Base-by-base conservation (phyloP, 805 yeast genomes). In the Monosporozyma unispora region DNA sequence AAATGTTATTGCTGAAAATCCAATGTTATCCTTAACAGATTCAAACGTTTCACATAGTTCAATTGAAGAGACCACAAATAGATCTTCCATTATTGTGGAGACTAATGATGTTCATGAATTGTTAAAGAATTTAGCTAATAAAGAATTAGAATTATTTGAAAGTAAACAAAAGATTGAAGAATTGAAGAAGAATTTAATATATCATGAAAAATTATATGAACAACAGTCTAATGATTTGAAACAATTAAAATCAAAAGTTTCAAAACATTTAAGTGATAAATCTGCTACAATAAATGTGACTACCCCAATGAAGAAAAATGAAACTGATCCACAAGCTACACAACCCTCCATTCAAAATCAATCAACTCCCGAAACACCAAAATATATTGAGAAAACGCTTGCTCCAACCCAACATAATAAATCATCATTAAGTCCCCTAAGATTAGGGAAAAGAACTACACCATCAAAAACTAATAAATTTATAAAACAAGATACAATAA, bases 111-210 rank as follows among this genome's bases (percentile, higher is more conserved):
- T 82, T 5, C 79, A 78, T 50, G 78, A 75, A 4, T 76, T 81
- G 45, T 64, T 84, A 45, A 72, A 87, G 52, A 67, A 74, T 8
- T 66, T 84, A 43, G 91, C 91, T 0, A 68, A 78, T 39, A 84
- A 82, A 58, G 93, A 84, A 60, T 77, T 81, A 77, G 77, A 76
- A 23, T 69, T 84, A 27, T 74, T 84, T 46, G 89, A 84, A 55
- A 64, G 82, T 41, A 82, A 80, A 53, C 81, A 79, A 54, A 68
- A 71, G 44, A 73, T 82, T 23, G 74, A 73, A 41, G 73, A 69
- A 21, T 51, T 83, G 57, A 73, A 78, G 46, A 61, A 69, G 29
- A 62, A 67, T 4, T 70, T 77, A 43, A 77, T 73, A 49, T 54
- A 61, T 44, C 85, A 81, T 48, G 71, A 82, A 46, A 76, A 73